Percentiles rank a stretch among this genome's conserved stretches.
These are phyloP conservation scores for Epichloe gansuensis DNA, from an alignment of 2,329 filamentous ascomycete species.

Conservation along the genomic window DNA sequence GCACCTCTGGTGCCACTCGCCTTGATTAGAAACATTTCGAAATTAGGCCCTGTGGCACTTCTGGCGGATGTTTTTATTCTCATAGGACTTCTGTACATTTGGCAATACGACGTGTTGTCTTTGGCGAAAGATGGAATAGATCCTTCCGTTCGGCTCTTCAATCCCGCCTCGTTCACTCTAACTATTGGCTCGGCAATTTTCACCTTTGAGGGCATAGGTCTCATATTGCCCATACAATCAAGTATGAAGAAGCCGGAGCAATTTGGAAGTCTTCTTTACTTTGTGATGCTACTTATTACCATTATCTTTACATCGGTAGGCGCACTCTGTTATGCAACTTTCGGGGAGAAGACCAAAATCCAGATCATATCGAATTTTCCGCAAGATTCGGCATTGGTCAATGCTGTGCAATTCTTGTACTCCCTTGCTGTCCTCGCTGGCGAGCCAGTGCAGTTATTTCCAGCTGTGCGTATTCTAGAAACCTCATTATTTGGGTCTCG, in stretches of 20 bases:
- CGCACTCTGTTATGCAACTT: slow-evolving; percentile 61
- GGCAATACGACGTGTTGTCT: slow-evolving; percentile 51
- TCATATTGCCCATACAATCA: slow-evolving; percentile 64
- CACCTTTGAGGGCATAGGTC: slow-evolving; percentile 66
- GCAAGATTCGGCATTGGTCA: slow-evolving; percentile 57
- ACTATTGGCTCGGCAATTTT: slow-evolving; percentile 65
- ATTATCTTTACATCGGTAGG: slow-evolving; percentile 60
- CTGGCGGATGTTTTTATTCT: slow-evolving; percentile 61
- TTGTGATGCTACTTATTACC: slow-evolving; percentile 63
- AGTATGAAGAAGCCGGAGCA: slow-evolving; percentile 59
- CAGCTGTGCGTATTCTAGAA: slow-evolving; percentile 59
- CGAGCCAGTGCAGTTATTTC: slow-evolving; percentile 63
- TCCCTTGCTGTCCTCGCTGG: slow-evolving; percentile 61
- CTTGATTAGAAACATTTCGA: slow-evolving; percentile 62
- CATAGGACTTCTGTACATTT: slow-evolving; percentile 59
- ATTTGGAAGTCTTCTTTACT: slow-evolving; percentile 51
- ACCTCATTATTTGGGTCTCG: slow-evolving; percentile 51
- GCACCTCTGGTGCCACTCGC: slow-evolving; percentile 51
- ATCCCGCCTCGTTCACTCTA: slow-evolving; percentile 53
- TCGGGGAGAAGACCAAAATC: slow-evolving; percentile 54
- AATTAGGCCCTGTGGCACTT: slow-evolving; percentile 55
- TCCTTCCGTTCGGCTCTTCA: slow-evolving; percentile 53
- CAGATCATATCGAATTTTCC: slow-evolving; percentile 69
- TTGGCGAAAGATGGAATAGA: slow-evolving; percentile 44
- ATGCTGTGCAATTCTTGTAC: slow-evolving; percentile 63